A percentile compares a stretch with the other conserved stretches of the same genome.
These are phyloP conservation scores for Babesia divergens DNA, from an alignment of 169 alveolate genomes.

Conservation along the genomic window DNA sequence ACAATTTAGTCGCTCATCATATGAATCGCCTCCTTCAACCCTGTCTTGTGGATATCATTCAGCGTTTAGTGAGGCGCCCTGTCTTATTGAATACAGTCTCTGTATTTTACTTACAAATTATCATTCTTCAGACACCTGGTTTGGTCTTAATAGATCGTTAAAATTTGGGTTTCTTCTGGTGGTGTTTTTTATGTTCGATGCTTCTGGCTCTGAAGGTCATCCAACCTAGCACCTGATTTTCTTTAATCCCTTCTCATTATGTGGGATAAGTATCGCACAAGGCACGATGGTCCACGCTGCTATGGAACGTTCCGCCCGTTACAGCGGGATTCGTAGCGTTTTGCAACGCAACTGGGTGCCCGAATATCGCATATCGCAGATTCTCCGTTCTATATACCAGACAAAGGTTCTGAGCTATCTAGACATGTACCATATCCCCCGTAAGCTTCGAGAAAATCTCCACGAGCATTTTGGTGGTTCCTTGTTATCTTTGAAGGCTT, in stretches of 20 bases:
- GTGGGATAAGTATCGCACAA: not conserved
- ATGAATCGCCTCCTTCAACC: no score
- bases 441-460: conserved; percentile 60
- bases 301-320: conserved; percentile 56
- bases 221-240: not conserved
- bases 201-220: no score
- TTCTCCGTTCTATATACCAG: conserved; percentile 66
- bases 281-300: conserved; percentile 3
- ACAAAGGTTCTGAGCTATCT: conserved; percentile 53
- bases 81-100: no score
- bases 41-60: no score
- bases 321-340: conserved; percentile 10
- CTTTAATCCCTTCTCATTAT: not conserved
- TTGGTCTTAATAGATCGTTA: no score
- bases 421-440: conserved; percentile 74
- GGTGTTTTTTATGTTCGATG: no score
- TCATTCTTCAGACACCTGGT: no score
- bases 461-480: conserved; percentile 58
- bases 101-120: no score
- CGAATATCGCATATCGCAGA: conserved; percentile 68
- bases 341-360: conserved; percentile 38
- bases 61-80: no score
- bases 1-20: no score
- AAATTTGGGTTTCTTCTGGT: no score
- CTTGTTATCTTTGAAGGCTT: conserved; percentile 65